Conservation (phyloP, 192 early-diverging fungal genomes). For the Backusella sp. region DNA sequence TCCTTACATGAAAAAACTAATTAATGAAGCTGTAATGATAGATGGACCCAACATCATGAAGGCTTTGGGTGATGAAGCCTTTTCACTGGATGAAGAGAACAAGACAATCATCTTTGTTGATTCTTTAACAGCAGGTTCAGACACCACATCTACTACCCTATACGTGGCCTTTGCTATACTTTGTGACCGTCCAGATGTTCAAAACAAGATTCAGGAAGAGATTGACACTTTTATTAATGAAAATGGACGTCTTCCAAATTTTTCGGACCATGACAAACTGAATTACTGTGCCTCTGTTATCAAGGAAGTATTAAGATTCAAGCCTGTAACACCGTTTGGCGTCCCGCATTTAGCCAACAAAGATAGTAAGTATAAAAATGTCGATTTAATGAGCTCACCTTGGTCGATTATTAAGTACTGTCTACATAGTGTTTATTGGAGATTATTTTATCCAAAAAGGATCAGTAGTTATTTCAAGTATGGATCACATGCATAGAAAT, state of each 20-base stretch:
- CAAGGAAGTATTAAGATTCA: slow-evolving; percentile 16
- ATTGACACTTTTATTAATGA: slow-evolving; percentile 1
- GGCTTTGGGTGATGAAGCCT: not conserved
- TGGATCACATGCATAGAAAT: slow-evolving; percentile 47
- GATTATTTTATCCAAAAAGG: slow-evolving; percentile 50
- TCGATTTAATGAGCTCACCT: not conserved
- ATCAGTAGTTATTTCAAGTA: slow-evolving; percentile 41
- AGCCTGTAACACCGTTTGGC: slow-evolving; percentile 14
- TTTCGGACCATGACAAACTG: slow-evolving; percentile 1
- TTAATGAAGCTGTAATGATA: not conserved
- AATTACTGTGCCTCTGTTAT: slow-evolving; percentile 14
- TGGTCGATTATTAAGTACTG: not conserved
- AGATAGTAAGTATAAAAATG: slow-evolving; percentile 9
- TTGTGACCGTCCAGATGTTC: slow-evolving; percentile 17
- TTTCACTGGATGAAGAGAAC: not conserved
- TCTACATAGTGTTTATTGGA: slow-evolving; percentile 16
- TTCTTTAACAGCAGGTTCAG: not conserved
- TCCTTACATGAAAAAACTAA: not conserved
- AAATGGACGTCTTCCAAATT: not conserved
- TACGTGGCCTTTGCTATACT: slow-evolving; percentile 1
- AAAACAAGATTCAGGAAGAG: slow-evolving; percentile 9
- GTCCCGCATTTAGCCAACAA: slow-evolving; percentile 12
- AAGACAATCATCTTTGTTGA: not conserved
- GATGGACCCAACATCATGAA: not conserved
- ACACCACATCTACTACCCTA: slow-evolving; percentile 7